Conservation (phyloP, 106 monocot species). For the Posidonia australis region DNA sequence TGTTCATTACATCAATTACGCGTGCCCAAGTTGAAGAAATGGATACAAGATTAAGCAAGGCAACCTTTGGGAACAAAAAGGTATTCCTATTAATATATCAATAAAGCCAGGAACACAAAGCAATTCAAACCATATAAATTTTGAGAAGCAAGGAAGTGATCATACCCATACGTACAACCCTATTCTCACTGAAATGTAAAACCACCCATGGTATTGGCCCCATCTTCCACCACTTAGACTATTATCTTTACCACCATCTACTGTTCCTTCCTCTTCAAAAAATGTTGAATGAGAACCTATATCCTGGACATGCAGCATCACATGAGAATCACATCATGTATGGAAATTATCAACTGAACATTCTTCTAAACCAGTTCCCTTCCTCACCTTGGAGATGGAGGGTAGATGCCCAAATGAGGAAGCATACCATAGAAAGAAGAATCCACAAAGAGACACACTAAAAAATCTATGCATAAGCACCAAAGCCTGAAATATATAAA, state of each 20-base stretch:
- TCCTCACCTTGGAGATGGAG: conserved; percentile 38
- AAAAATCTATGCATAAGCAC: conserved; percentile 89
- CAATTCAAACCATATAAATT: neutral
- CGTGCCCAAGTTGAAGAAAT: conserved; percentile 98
- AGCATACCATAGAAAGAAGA: conserved; percentile 78
- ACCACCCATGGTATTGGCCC: conserved; percentile 67
- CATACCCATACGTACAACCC: conserved; percentile 84
- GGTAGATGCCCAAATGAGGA: conserved; percentile 33
- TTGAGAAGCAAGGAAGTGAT: neutral
- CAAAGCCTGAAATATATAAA: conserved; percentile 64
- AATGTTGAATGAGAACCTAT: conserved; percentile 20
- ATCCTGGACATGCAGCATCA: conserved; percentile 13
- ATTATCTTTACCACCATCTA: conserved; percentile 11
- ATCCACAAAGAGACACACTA: conserved; percentile 64
- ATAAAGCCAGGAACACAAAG: neutral
- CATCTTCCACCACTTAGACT: conserved; percentile 24
- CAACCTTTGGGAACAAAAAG: conserved; percentile 45
- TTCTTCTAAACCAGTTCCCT: neutral
- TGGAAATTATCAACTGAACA: neutral
- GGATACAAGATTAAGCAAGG: conserved; percentile 88
- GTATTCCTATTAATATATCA: conserved; percentile 1
- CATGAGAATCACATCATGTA: conserved; percentile 1
- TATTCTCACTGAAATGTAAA: conserved; percentile 76
- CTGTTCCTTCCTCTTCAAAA: conserved; percentile 13
- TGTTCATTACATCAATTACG: conserved; percentile 96